Conservation (phyloP, 2,329 filamentous ascomycete genomes). For the Domatiomyces globalis region DNA sequence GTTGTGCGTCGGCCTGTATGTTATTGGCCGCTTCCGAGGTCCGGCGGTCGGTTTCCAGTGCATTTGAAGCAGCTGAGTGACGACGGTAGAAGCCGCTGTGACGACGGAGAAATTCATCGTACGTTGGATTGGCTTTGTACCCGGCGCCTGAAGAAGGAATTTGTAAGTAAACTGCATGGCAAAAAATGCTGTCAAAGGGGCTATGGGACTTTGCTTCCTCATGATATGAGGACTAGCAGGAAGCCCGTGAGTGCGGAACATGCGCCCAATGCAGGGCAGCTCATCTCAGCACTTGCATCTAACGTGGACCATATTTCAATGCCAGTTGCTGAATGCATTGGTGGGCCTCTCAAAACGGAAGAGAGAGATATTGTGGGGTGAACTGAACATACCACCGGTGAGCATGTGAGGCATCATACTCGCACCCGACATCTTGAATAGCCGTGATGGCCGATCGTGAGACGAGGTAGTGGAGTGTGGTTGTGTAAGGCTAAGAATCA, state of each 20-base stretch:
- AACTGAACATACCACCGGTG: conserved; percentile 8
- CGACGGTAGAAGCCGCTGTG: conserved; percentile 17
- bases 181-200: no score
- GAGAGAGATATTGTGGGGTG: neutral
- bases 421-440: conserved; percentile 14
- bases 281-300: neutral
- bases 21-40: conserved; percentile 10
- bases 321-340: neutral
- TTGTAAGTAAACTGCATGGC: neutral
- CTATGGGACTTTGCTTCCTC: no score
- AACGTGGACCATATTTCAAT: neutral
- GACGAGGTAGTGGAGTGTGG: neutral
- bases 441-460: neutral
- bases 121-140: conserved; percentile 17
- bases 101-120: conserved; percentile 17
- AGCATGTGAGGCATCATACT: conserved; percentile 17
- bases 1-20: conserved; percentile 11
- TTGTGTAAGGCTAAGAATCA: no score
- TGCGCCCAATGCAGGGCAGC: neutral
- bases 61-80: conserved; percentile 16
- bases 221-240: neutral
- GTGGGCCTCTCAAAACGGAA: neutral
- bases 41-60: conserved; percentile 15
- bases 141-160: conserved; percentile 6
- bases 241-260: no score